Evolutionary conservation across 768 basidiomycete genomes (phyloP).

Genomic region (Vararia minispora): DNA sequence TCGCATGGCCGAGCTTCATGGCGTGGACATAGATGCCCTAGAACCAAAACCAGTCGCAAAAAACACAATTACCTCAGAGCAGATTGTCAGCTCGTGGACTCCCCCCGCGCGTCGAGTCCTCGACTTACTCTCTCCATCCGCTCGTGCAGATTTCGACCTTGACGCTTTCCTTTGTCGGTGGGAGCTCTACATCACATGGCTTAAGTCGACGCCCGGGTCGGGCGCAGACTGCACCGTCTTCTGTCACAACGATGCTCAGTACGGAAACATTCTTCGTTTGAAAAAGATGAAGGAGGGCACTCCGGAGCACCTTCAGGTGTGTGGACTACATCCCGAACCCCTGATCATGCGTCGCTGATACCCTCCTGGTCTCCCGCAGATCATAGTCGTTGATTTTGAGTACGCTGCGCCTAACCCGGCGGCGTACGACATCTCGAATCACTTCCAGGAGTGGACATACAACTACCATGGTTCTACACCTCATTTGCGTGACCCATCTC

Average conservation of each 20-base stretch:
- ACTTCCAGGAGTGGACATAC: slow-evolving; percentile 96
- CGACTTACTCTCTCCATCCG: slow-evolving; percentile 35
- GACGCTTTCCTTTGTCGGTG: slow-evolving; percentile 53
- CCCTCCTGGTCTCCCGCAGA: slow-evolving; percentile 31
- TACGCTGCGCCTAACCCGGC: slow-evolving; percentile 90
- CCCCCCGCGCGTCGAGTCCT: slow-evolving; percentile 65
- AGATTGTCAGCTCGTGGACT: slow-evolving; percentile 67
- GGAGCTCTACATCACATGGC: slow-evolving; percentile 59
- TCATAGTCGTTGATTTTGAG: slow-evolving; percentile 96
- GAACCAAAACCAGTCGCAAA: slow-evolving; percentile 30
- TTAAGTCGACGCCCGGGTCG: slow-evolving; percentile 45
- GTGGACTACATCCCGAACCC: slow-evolving; percentile 12
- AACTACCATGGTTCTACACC: slow-evolving; percentile 71
- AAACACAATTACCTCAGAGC: slow-evolving; percentile 40
- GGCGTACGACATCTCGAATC: slow-evolving; percentile 93
- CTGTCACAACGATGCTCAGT: slow-evolving; percentile 93
- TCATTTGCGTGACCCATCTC: slow-evolving; percentile 47
- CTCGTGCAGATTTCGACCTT: slow-evolving; percentile 49
- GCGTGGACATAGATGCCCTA: slow-evolving; percentile 70
- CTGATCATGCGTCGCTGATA: slow-evolving; percentile 12
- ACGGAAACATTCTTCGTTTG: slow-evolving; percentile 81
- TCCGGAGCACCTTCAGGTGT: slow-evolving; percentile 70
- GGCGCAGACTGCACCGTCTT: slow-evolving; percentile 62
- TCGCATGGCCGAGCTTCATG: slow-evolving; percentile 93
- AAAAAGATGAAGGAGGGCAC: slow-evolving; percentile 40